Evolutionary conservation across 1,139 yeast genomes (phyloP).

Genomic region (Blastobotrys capitulatus): DNA sequence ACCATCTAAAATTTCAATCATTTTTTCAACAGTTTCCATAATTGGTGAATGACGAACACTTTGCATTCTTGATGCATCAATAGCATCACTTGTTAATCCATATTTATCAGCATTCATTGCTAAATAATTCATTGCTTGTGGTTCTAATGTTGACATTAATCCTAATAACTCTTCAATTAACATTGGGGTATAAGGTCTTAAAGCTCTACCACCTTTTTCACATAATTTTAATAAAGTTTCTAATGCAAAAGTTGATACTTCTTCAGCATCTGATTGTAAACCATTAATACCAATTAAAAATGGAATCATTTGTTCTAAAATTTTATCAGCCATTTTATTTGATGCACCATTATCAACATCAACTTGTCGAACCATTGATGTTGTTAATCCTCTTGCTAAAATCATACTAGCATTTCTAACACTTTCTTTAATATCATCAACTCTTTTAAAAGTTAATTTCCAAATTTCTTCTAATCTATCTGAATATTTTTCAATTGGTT

Average conservation of each 20-base stretch:
- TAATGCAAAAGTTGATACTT: constrained; percentile 70
- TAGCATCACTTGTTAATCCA: constrained; percentile 61
- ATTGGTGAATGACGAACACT: constrained; percentile 78
- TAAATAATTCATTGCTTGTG: constrained; percentile 81
- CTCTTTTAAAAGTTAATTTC: constrained; percentile 80
- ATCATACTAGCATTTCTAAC: constrained; percentile 77
- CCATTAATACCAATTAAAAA: constrained; percentile 78
- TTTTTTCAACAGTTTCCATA: constrained; percentile 77
- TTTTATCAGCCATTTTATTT: constrained; percentile 42
- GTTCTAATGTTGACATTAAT: constrained; percentile 83
- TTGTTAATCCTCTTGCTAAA: constrained; percentile 62
- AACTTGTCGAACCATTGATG: constrained; percentile 54
- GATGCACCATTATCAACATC: constrained; percentile 39
- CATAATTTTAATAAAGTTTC: constrained; percentile 67
- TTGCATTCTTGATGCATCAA: constrained; percentile 73
- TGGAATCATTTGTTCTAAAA: constrained; percentile 64
- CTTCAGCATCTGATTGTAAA: constrained; percentile 78
- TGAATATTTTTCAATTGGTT: constrained; percentile 51
- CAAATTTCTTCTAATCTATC: constrained; percentile 61
- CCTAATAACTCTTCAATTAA: constrained; percentile 64
- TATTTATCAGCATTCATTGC: constrained; percentile 86
- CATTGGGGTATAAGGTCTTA: constrained; percentile 63
- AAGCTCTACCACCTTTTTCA: constrained; percentile 49
- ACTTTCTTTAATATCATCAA: constrained; percentile 94
- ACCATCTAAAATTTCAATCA: constrained; percentile 42